phyloP scores from a whole-genome alignment of 192 early-diverging fungal species.

The Obelidium mucronatum region DNA sequence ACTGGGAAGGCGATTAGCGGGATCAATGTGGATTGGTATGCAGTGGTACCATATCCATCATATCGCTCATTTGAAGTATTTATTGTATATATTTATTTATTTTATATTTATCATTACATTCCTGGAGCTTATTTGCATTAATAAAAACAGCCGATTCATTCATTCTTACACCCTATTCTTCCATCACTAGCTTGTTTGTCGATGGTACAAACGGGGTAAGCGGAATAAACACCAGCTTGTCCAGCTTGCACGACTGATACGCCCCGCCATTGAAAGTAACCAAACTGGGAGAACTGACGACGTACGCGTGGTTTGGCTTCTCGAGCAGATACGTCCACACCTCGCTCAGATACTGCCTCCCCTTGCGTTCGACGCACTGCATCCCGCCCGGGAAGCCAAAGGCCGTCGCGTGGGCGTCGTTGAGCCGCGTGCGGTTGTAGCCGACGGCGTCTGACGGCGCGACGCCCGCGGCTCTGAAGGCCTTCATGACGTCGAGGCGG shows the following conservation, averaged over 20 bases:
- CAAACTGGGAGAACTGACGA: not conserved
- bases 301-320: not conserved
- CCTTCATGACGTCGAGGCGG: slow-evolving; percentile 61
- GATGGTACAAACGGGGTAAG: not conserved
- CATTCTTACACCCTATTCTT: not conserved
- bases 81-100: not conserved
- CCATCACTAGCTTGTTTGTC: not conserved
- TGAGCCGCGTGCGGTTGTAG: slow-evolving; percentile 30
- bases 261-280: not conserved
- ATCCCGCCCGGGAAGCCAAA: slow-evolving; percentile 34
- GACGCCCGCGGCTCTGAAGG: slow-evolving; percentile 57
- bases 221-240: not conserved
- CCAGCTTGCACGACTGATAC: not conserved
- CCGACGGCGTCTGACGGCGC: slow-evolving; percentile 28
- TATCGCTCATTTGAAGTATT: not conserved
- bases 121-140: not conserved
- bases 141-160: not conserved
- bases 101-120: not conserved
- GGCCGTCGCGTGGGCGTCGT: slow-evolving; percentile 33
- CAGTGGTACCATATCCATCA: not conserved
- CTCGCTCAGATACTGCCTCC: slow-evolving; percentile 10
- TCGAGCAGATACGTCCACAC: slow-evolving; percentile 22
- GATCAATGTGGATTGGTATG: no score
- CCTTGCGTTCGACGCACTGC: slow-evolving; percentile 16
- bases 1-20: no score